Evolutionary conservation across 129 eudicot species (phyloP), one percentile per base, ranked within the genome.

Genomic region (Tagetes erecta): DNA sequence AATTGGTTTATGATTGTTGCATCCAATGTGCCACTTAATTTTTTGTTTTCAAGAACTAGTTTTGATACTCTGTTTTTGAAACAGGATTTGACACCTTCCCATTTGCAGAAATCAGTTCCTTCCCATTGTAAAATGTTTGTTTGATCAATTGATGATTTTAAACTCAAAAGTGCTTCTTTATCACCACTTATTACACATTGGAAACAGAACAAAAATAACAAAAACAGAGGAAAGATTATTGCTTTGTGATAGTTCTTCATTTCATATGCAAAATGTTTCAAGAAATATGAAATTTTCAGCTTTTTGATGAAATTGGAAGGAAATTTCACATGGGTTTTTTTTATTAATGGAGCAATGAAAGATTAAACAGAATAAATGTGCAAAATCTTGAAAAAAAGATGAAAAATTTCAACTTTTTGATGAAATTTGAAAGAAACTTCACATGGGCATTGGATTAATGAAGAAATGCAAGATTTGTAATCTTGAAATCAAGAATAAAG

Each of bases 51-150:
- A 13, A 92, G 79, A 12, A 92, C 91, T 56, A 92, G 94, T 82
- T 92, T 92, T 0, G 86, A 76, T 2, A 92, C 91, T 41, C 91
- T 81, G 6, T 90, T 90, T 2, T 63, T 74, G 12, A 80, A 55
- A 73, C 97, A 92, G 75, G 85, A 83, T 71, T 74, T 83, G 3
- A 92, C 86, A 1, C 96, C 97, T 67, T 83, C 62, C 97, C 97
- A 92, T 30, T 80, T 59, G 76, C 97, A 92, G 1, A 83, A 71
- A n/a, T 37, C 50, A 11, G 71, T 78, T 52, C 45, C 73, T 56
- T 75, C 64, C 97, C 97, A 92, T 52, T 82, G 82, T 7, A 92
- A 87, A 14, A 49, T 36, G 70, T 81, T 81, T 2, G 77, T 64
- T 1, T 89, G 91, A 80, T 92, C 97, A 2, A 92, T 72, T 2